Base-by-base conservation (phyloP, 805 yeast genomes). In the Candida loeiensis region DNA sequence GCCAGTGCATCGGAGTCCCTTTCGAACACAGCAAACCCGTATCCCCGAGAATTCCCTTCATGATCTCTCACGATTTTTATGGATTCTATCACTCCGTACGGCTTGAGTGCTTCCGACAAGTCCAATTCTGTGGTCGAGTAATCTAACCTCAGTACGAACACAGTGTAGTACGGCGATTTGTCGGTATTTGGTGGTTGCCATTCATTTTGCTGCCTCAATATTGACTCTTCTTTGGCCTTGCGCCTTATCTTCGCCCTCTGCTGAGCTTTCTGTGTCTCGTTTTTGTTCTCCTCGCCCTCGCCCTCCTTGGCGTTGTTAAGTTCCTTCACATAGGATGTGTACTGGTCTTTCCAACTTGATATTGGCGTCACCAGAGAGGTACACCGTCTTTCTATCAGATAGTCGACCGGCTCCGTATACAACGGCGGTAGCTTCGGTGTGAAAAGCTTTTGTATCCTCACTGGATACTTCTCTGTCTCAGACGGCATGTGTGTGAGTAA, bases 1-100 rank as follows among this genome's bases (percentile, higher is more conserved):
- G 58, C 60, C 36, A 74, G 72, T 16, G 88, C 82, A 43, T 80
- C 85, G 1, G 61, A 45, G 14, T 79, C 84, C 19, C 71, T 65
- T 39, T 75, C 80, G 58, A 77, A 91, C 3, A 82, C 81, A 2
- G 89, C 66, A 54, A 91, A 91, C 1, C 84, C 97, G 58, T 91
- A 91, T 0, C 98, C 97, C 44, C 79, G 69, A 3, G 90, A 76
- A 44, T 75, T 74, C 4, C 76, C 77, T 2, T 63, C 53, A 2
- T 29, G 46, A 42, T 67, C 65, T 39, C 71, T 50, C 3, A 65
- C 58, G 14, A 63, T 55, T 36, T 73, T 67, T 41, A 66, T 53
- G 0, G 69, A 73, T 35, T 83, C 90, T 20, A 91, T 78, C 5
- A 75, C 73, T 0, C 97, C 98, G 63, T 67, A 88, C 45, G 66